Evolutionary conservation across 805 yeast species (phyloP).

Genomic region (Candida awuae): DNA sequence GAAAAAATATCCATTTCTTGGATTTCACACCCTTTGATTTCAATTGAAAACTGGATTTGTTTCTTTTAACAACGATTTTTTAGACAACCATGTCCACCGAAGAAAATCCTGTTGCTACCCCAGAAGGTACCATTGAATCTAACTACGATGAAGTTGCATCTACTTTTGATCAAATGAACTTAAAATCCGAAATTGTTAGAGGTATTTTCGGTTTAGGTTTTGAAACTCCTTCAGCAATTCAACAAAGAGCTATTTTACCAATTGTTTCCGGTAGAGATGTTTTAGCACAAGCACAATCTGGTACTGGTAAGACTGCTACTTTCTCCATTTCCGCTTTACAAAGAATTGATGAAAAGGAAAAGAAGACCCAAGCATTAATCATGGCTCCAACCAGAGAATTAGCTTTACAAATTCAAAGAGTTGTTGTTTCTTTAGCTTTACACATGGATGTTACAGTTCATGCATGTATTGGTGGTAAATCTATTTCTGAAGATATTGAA

Average conservation of each 20-base stretch:
- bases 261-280: constrained; percentile 92
- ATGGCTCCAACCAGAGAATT: constrained; percentile 95
- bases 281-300: constrained; percentile 97
- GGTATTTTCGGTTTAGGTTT: constrained; percentile 86
- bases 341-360: constrained; percentile 61
- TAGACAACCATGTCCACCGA: constrained; percentile 41
- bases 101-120: constrained; percentile 25
- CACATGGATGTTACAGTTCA: constrained; percentile 80
- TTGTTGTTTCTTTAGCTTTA: constrained; percentile 77
- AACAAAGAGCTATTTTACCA: constrained; percentile 93
- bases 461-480: constrained; percentile 92
- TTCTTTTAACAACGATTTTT: background rate
- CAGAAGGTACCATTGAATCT: constrained; percentile 66
- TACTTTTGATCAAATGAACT: constrained; percentile 69
- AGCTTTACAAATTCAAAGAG: constrained; percentile 88
- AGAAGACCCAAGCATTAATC: constrained; percentile 81
- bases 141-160: constrained; percentile 89
- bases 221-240: constrained; percentile 95
- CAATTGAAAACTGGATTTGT: no score
- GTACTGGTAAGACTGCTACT: constrained; percentile 99
- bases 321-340: constrained; percentile 92
- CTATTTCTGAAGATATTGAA: constrained; percentile 72
- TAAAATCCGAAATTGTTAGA: constrained; percentile 65
- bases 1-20: no score
- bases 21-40: no score